Evolutionary conservation across 2,329 filamentous ascomycete species (phyloP).

Genomic region (Fusarium penzigii): DNA sequence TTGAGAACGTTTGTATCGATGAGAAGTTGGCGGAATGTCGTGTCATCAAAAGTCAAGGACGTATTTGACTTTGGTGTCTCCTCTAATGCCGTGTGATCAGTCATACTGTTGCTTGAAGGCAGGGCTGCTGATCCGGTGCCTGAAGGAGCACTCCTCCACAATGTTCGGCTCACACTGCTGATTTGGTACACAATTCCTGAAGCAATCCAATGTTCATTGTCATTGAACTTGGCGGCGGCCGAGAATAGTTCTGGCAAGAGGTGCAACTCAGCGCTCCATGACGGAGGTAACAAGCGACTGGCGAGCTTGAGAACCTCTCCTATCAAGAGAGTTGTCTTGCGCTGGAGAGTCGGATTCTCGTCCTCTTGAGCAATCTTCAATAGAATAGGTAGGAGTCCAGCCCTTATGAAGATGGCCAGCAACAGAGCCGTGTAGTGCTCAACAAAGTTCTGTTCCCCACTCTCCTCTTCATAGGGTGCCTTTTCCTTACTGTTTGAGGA

Average conservation of each 20-base stretch:
- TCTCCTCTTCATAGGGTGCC: conserved; percentile 63
- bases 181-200: conserved; percentile 96
- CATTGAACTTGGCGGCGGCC: conserved; percentile 70
- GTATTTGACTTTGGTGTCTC: conserved; percentile 56
- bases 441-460: conserved; percentile 78
- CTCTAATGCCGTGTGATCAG: conserved; percentile 53
- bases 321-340: conserved; percentile 87
- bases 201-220: conserved; percentile 74
- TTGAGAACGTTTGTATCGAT: conserved; percentile 84
- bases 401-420: conserved; percentile 80
- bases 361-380: conserved; percentile 67
- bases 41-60: conserved; percentile 55
- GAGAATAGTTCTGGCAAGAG: conserved; percentile 84
- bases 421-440: conserved; percentile 93
- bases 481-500: conserved; percentile 53
- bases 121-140: conserved; percentile 39
- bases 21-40: conserved; percentile 63
- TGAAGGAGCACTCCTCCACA: conserved; percentile 74
- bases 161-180: conserved; percentile 90
- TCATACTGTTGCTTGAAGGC: conserved; percentile 46
- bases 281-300: conserved; percentile 78
- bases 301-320: conserved; percentile 90
- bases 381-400: conserved; percentile 67
- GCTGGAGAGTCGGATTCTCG: conserved; percentile 69
- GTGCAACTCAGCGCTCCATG: conserved; percentile 83